Evolutionary conservation across 2,329 filamentous ascomycete species (phyloP).

Genomic region (Elsinoe perseae): DNA sequence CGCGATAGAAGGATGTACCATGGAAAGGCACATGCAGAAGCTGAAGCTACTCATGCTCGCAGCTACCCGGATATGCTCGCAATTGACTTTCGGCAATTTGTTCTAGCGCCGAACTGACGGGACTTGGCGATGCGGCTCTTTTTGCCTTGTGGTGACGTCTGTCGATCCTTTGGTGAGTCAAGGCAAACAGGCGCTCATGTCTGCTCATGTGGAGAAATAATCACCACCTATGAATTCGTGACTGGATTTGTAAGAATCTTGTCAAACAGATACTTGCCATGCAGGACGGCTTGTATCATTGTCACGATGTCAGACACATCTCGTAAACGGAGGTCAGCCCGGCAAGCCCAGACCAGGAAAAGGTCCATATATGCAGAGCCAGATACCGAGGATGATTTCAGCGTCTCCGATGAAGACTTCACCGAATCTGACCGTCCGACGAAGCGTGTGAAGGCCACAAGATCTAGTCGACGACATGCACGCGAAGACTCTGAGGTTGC

Average conservation of each 20-base stretch:
- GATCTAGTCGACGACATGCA: not conserved
- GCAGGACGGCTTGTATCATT: not conserved
- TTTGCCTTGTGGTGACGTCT: not conserved
- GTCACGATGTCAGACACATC: slow-evolving; percentile 21
- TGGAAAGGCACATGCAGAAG: too few relatives aligned
- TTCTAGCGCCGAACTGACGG: not conserved
- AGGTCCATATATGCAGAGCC: slow-evolving; percentile 30
- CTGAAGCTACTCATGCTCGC: too few relatives aligned
- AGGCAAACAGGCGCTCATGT: not conserved
- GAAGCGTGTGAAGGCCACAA: not conserved
- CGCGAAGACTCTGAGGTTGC: not conserved
- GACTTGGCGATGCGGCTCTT: not conserved
- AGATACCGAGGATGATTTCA: slow-evolving; percentile 32
- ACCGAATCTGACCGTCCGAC: not conserved
- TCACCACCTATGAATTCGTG: not conserved
- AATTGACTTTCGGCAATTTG: not conserved
- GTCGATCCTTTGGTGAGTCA: not conserved
- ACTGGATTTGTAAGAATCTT: too few relatives aligned
- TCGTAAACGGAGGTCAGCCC: slow-evolving; percentile 28
- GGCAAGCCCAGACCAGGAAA: slow-evolving; percentile 29
- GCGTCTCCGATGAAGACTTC: slow-evolving; percentile 1
- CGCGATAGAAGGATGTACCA: too few relatives aligned
- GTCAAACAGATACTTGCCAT: not conserved
- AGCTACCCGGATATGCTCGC: not conserved
- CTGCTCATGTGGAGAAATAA: not conserved